Conservation (phyloP, 768 basidiomycete species). For the Rhizopogon roseolus region DNA sequence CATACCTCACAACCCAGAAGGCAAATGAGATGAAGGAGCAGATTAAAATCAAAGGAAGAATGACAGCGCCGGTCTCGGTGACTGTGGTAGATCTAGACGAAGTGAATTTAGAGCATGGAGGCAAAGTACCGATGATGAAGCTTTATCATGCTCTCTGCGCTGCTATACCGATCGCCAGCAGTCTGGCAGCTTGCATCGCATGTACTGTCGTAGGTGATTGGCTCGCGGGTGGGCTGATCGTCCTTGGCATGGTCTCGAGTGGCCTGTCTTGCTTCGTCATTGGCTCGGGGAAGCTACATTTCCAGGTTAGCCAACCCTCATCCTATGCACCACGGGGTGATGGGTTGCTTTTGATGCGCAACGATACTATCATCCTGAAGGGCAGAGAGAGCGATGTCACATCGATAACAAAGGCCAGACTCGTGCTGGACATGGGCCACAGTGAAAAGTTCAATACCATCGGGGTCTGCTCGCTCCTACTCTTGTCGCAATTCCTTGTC, state of each 20-base stretch:
- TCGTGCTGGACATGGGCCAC: conserved; percentile 11
- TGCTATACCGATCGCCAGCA: conserved; percentile 19
- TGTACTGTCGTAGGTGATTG: conserved; percentile 26
- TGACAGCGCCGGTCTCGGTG: conserved; percentile 12
- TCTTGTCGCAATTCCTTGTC: conserved; percentile 23
- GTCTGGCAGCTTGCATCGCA: conserved; percentile 16
- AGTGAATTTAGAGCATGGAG: conserved; percentile 16
- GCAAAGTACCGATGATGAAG: conserved; percentile 2
- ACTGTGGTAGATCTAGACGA: conserved; percentile 17
- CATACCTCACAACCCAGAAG: conserved; percentile 18
- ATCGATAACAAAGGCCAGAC: conserved; percentile 23
- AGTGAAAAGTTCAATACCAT: conserved; percentile 7
- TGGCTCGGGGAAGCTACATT: conserved; percentile 18
- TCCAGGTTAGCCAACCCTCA: conserved; percentile 13
- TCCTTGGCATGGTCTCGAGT: conserved; percentile 28
- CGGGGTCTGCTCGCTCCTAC: conserved; percentile 21
- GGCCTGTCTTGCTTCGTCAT: conserved; percentile 26
- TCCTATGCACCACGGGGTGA: conserved; percentile 18
- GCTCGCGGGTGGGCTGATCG: conserved; percentile 25
- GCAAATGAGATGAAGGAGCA: conserved; percentile 1
- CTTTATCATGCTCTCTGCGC: conserved; percentile 10
- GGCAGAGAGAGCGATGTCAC: conserved; percentile 24
- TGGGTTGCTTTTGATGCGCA: conserved; percentile 18
- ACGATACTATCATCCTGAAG: conserved; percentile 21
- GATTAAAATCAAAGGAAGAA: conserved; percentile 9